These are phyloP conservation scores for Beta corolliflora DNA, from an alignment of 179 eudicot species.

Conservation along the genomic window DNA sequence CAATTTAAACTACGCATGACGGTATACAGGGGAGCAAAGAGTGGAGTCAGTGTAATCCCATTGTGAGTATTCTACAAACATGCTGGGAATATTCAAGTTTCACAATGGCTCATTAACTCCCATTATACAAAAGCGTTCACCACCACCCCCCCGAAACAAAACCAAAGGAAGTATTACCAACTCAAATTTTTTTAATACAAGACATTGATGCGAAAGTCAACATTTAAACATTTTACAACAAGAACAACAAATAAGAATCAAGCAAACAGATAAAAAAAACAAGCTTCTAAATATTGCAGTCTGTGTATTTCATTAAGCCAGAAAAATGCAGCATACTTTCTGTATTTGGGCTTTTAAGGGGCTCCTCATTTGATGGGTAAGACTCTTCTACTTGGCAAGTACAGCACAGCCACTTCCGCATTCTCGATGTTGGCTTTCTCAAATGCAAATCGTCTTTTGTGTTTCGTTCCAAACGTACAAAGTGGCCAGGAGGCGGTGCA, in stretches of 20 bases:
- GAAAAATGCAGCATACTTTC: slow-evolving; percentile 48
- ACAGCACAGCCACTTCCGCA: slow-evolving; percentile 83
- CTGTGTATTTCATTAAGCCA: background rate
- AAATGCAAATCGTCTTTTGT: slow-evolving; percentile 54
- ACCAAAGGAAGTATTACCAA: background rate
- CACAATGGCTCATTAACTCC: background rate
- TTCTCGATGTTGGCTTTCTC: slow-evolving; percentile 59
- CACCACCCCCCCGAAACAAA: background rate
- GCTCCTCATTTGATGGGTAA: slow-evolving; percentile 55
- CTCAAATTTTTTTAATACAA: background rate
- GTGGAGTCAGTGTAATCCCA: too few relatives aligned
- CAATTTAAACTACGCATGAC: background rate
- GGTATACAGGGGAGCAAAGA: background rate
- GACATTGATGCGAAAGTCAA: background rate
- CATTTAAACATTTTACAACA: background rate
- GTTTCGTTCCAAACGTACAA: slow-evolving; percentile 50
- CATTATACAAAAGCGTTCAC: background rate
- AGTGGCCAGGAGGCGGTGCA: slow-evolving; percentile 63
- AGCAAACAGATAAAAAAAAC: background rate
- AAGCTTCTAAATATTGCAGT: background rate
- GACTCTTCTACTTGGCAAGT: slow-evolving; percentile 69
- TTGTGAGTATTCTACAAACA: background rate
- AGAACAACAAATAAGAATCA: background rate
- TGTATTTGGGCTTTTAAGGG: slow-evolving; percentile 48
- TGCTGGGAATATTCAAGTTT: background rate